These are phyloP conservation scores for Cyclotella sp. DNA, from an alignment of 108 stramenopile genomes.

Conservation along the genomic window DNA sequence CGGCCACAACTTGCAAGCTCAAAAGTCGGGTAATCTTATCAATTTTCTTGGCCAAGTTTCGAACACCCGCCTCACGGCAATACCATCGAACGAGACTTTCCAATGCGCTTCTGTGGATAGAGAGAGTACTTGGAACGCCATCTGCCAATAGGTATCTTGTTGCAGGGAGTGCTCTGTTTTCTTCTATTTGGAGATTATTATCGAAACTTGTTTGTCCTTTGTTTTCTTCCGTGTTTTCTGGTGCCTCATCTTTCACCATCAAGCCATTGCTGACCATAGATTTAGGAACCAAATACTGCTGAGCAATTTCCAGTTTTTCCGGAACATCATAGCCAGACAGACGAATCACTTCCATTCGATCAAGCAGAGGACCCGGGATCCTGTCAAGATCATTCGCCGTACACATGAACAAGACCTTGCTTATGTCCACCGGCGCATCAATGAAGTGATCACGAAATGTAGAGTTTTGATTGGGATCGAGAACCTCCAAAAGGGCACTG, in stretches of 20 bases:
- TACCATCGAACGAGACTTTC: constrained; percentile 95
- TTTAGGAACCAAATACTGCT: constrained; percentile 96
- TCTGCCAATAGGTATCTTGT: constrained; percentile 54
- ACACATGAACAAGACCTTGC: constrained; percentile 97
- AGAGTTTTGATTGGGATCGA: constrained; percentile 94
- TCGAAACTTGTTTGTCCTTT: constrained; percentile 14
- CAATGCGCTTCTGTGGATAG: constrained; percentile 82
- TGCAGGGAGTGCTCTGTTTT: constrained; percentile 39
- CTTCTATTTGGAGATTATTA: constrained; percentile 19
- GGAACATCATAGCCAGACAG: constrained; percentile 95
- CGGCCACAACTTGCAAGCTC: constrained; percentile 87
- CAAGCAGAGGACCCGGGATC: constrained; percentile 95
- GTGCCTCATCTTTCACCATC: constrained; percentile 49
- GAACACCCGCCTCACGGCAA: constrained; percentile 97
- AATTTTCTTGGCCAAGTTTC: constrained; percentile 95
- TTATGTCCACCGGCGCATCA: constrained; percentile 98
- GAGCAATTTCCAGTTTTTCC: constrained; percentile 97
- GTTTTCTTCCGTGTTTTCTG: constrained; percentile 30
- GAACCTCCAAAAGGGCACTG: constrained; percentile 92
- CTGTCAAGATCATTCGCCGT: constrained; percentile 95
- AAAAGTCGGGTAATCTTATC: constrained; percentile 94
- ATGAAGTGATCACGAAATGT: constrained; percentile 96
- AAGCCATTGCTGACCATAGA: constrained; percentile 91
- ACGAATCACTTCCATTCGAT: constrained; percentile 98
- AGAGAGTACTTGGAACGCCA: constrained; percentile 71